Evolutionary conservation across 106 monocot genomes (phyloP), one percentile per base, ranked within the genome.

Genomic region (Dioscorea dumetorum): DNA sequence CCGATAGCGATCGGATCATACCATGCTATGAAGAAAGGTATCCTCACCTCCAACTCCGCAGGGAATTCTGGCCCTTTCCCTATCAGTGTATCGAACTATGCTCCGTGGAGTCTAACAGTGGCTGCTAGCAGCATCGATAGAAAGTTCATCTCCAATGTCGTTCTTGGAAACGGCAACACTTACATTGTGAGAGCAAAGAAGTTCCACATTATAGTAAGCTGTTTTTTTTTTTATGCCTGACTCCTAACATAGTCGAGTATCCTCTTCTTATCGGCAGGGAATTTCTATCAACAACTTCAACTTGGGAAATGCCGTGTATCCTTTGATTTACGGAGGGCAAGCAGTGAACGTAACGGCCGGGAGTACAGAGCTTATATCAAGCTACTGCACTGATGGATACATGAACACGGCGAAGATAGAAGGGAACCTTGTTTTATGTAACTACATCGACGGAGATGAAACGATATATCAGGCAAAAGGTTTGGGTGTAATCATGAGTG

Each of bases 121-220:
- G 61, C 32, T 3, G 61, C 61, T 3, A 62, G 61, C 61, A 62
- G 32, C 61, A 62, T 31, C 18, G 61, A 62, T 15, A 21, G 61
- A 31, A 15, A 31, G 7, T 31, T 62, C 32, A 32, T 33, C 32
- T 8, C 24, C 32, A 5, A 62, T 15, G 10, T 62, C 24, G 24
- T 31, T 15, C 61, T 62, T 0, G 61, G 61, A 28, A 33, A 28
- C 32, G 13, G 24, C 24, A 62, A 62, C 14, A 62, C 32, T 19
- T 56, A 56, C 19, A 56, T 56, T 56, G 54, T 56, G 13, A 56
- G 54, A 18, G 13, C 54, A 10, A 41, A 41, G 28, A 28, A 41
- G 6, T 41, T 41, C 0, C 9, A 10, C 10, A 41, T 10, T 41
- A 41, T 41, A 41, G 6, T 41, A 41, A 5, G 6, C 41, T 5